Percentiles rank a stretch among this genome's conserved stretches.
phyloP scores from a whole-genome alignment of 169 alveolate species.

The Eimeria maxima region DNA sequence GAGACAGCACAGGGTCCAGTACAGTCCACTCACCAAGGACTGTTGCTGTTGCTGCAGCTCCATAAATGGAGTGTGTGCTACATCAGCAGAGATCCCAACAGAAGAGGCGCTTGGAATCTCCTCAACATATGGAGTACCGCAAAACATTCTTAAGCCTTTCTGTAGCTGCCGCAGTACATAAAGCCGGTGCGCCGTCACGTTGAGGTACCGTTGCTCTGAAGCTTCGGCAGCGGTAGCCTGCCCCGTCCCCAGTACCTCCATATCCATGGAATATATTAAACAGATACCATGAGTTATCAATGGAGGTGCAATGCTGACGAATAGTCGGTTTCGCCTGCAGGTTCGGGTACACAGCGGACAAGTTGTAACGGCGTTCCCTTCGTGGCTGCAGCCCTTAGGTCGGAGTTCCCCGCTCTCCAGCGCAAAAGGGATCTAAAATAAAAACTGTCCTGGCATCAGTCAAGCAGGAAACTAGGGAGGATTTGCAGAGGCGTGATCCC shows the following conservation, averaged over 20 bases:
- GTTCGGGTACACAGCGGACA: neutral
- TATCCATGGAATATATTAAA: neutral
- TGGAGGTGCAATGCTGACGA: too few species aligned
- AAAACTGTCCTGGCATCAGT: neutral
- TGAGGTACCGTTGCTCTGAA: neutral
- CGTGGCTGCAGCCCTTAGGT: too few species aligned
- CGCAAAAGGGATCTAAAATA: neutral
- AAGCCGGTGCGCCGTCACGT: conserved; percentile 58
- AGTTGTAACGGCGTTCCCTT: neutral
- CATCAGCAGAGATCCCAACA: neutral
- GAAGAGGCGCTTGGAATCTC: neutral
- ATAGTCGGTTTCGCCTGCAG: neutral
- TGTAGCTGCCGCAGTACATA: conserved; percentile 34
- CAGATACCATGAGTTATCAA: too few species aligned
- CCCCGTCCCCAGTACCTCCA: neutral
- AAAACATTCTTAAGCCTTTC: conserved; percentile 21
- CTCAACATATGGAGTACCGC: neutral
- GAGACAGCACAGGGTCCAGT: conserved; percentile 61
- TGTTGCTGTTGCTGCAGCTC: conserved; percentile 60
- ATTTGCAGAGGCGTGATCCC: neutral
- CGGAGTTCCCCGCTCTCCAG: neutral
- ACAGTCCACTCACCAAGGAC: conserved; percentile 42
- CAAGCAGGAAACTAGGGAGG: neutral
- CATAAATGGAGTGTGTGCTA: conserved; percentile 16
- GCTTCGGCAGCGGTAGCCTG: neutral